Evolutionary conservation across 495 filamentous ascomycete species (phyloP).

Genomic region (Chaetomium tenue): DNA sequence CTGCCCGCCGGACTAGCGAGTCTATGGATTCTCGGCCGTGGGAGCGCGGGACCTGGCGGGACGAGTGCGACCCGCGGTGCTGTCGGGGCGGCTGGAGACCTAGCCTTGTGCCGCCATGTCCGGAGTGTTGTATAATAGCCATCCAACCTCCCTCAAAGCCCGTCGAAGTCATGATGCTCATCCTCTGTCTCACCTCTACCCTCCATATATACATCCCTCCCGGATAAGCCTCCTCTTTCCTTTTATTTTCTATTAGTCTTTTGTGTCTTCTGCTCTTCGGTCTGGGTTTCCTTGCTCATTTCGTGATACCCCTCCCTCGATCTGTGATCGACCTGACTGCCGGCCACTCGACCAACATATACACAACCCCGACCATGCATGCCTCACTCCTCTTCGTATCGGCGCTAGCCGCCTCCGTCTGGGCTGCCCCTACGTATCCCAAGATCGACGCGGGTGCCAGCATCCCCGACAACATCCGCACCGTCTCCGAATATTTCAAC

Average conservation of each 20-base stretch:
- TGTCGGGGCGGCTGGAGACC: conserved; percentile 13
- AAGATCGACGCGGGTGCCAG: conserved; percentile 36
- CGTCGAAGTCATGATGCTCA: conserved; percentile 2
- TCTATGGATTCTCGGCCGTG: conserved; percentile 21
- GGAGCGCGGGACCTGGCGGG: conserved; percentile 9
- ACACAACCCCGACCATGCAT: conserved; percentile 38
- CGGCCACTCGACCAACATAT: not conserved
- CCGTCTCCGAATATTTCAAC: conserved; percentile 56
- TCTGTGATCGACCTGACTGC: not conserved
- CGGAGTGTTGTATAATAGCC: conserved; percentile 9
- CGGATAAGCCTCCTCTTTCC: conserved; percentile 32
- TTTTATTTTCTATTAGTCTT: conserved; percentile 36
- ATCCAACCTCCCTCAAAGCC: conserved; percentile 7
- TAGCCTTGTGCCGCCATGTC: conserved; percentile 7
- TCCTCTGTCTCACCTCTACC: conserved; percentile 4
- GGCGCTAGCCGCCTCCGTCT: conserved; percentile 46
- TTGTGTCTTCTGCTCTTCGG: conserved; percentile 27
- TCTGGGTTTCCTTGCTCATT: conserved; percentile 37
- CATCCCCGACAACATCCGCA: conserved; percentile 40
- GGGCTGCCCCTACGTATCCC: conserved; percentile 51
- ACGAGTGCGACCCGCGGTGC: conserved; percentile 16
- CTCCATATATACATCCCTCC: conserved; percentile 26
- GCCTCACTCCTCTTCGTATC: conserved; percentile 46
- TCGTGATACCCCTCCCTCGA: conserved; percentile 24
- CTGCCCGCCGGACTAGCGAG: conserved; percentile 25